These are phyloP conservation scores for Aspergillus pseudoglaucus DNA, from an alignment of 2,329 filamentous ascomycete genomes.

Conservation along the genomic window DNA sequence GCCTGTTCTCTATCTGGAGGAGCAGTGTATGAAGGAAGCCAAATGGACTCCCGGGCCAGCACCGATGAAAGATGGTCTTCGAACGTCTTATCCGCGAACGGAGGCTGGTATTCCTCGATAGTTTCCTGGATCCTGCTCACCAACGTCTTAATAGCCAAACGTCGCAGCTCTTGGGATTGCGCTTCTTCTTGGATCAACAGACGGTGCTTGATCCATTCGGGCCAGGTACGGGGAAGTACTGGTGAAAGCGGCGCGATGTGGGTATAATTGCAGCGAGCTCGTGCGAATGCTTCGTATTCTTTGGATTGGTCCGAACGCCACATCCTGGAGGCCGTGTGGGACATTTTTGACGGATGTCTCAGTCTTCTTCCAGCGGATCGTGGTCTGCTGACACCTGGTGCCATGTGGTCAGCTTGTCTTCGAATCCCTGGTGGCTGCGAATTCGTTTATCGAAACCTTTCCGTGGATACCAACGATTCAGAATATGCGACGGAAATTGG, in stretches of 20 bases:
- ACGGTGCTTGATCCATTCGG: constrained; percentile 18
- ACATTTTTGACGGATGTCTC: neutral
- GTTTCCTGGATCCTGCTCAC: constrained; percentile 1
- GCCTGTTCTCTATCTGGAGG: constrained; percentile 11
- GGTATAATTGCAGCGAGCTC: constrained; percentile 14
- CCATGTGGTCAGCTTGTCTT: neutral
- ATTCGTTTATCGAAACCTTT: neutral
- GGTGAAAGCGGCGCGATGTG: constrained; percentile 20
- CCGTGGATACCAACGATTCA: neutral
- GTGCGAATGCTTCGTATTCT: constrained; percentile 20
- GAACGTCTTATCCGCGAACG: constrained; percentile 16
- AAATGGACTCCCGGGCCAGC: constrained; percentile 22
- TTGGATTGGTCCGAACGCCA: constrained; percentile 21
- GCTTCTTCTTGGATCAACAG: constrained; percentile 9
- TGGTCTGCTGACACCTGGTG: neutral
- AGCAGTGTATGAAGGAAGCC: constrained; percentile 11
- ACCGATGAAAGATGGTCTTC: constrained; percentile 18
- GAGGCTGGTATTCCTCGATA: constrained; percentile 4
- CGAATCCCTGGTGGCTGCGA: neutral
- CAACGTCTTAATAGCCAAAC: constrained; percentile 5
- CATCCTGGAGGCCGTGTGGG: constrained; percentile 18
- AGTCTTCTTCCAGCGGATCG: neutral
- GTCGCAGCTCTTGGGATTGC: constrained; percentile 5
- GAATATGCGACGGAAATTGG: neutral
- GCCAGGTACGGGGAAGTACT: constrained; percentile 17